These are phyloP conservation scores for Lodderomyces parapsilosis DNA, from an alignment of 1,139 yeast species.

Conservation along the genomic window DNA sequence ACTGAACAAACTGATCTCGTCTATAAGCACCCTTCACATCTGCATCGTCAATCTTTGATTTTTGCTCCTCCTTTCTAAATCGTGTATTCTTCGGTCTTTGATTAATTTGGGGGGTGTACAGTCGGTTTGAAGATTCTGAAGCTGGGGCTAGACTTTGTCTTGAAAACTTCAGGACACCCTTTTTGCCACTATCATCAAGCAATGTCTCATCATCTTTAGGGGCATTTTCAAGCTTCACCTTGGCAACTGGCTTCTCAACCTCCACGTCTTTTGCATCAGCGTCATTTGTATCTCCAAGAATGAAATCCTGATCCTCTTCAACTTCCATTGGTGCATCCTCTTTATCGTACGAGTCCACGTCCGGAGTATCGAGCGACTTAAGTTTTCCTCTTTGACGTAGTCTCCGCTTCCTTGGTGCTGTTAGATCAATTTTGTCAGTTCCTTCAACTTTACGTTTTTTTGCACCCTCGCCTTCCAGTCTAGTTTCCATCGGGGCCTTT, in stretches of 20 bases:
- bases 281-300: background rate
- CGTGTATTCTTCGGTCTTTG: background rate
- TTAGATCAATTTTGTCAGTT: background rate
- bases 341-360: background rate
- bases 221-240: background rate
- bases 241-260: background rate
- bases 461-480: background rate
- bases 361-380: no score
- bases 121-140: background rate
- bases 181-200: no score
- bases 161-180: no score
- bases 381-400: background rate
- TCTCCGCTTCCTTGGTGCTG: background rate
- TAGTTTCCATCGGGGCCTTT: no score
- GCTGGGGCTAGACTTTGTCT: no score
- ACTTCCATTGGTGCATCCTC: background rate
- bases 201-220: constrained; percentile 5
- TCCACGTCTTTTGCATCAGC: background rate
- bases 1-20: constrained; percentile 30
- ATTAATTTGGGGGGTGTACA: constrained; percentile 1
- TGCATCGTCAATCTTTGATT: constrained; percentile 1
- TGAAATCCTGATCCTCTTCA: background rate
- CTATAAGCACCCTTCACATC: constrained; percentile 30
- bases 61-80: background rate
- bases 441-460: background rate